Evolutionary conservation across 2,329 filamentous ascomycete species (phyloP), one percentile per base, ranked within the genome.

Genomic region (Emergomyces orientalis): DNA sequence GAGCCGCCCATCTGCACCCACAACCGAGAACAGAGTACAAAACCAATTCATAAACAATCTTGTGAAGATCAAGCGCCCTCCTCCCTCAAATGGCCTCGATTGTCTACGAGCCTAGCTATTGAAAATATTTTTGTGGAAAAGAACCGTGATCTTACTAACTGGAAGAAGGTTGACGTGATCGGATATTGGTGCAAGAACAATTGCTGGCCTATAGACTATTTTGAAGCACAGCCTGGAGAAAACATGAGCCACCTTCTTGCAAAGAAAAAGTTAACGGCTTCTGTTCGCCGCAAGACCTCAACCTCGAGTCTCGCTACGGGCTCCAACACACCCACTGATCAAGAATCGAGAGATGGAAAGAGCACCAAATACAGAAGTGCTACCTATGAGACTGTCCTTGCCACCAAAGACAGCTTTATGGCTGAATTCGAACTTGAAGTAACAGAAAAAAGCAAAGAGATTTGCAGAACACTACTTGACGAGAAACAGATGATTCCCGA

Each of bases 241-340:
- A 67, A 64, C 62, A 72, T 71, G 67, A 70, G 67, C 62, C 66
- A 70, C 64, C 63, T 73, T 61, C 69, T 74, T 66, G 71, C 71
- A 30, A 70, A 67, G 63, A 70, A 69, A 67, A 70, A 68, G 52
- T 70, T 69, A 25, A 69, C 63, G n/a, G 67, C 68, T 57, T 68
- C 64, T n/a, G 64, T 69, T 65, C 63, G 62, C 57, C 62, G 63
- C 47, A 69, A 64, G 49, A 62, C 54, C 61, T 67, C 66, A 47
- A 61, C 67, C 62, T 65, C 63, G 19, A 55, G 51, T 37, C 9
- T 8, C 9, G 9, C 9, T 55, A 27, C 51, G 32, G 17, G 51
- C 30, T 55, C 25, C 25, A 55, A 55, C n/a, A 27, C 7, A 30
- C 63, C 63, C 14, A 69, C 67, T 62, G 67, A 68, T 62, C 65